Evolutionary conservation across 257 asterid species (phyloP).

Genomic region (Solanum megistacrolobum): DNA sequence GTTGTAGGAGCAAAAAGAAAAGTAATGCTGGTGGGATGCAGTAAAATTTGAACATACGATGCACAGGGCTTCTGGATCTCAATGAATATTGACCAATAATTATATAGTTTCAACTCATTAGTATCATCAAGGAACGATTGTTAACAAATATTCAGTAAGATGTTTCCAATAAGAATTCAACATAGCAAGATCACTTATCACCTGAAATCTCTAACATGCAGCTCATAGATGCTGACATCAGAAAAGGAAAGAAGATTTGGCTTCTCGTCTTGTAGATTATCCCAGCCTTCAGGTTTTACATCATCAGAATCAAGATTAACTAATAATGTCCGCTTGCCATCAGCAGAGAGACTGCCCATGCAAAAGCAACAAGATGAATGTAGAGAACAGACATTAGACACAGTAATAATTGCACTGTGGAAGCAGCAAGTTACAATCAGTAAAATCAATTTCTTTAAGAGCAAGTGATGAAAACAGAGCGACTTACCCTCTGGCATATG

Average conservation of each 20-base stretch:
- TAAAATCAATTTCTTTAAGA: background rate
- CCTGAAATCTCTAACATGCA: slow-evolving; percentile 98
- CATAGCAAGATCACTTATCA: slow-evolving; percentile 13
- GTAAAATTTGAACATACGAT: background rate
- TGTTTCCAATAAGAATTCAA: background rate
- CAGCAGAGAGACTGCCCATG: slow-evolving; percentile 66
- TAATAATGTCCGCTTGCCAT: slow-evolving; percentile 58
- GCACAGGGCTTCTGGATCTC: background rate
- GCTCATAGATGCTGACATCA: slow-evolving; percentile 83
- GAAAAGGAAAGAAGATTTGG: slow-evolving; percentile 59
- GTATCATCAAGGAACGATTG: background rate
- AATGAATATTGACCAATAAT: background rate
- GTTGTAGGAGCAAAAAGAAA: background rate
- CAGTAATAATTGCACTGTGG: background rate
- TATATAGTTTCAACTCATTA: background rate
- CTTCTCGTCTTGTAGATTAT: slow-evolving; percentile 59
- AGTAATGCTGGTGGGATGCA: background rate
- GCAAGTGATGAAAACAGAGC: slow-evolving; percentile 4
- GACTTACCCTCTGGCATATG: slow-evolving; percentile 89
- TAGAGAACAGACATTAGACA: background rate
- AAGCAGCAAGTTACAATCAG: background rate
- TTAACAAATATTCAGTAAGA: background rate
- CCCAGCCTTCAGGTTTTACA: slow-evolving; percentile 87
- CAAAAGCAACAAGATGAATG: slow-evolving; percentile 6
- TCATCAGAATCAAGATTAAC: slow-evolving; percentile 66